Evolutionary conservation across 2,329 filamentous ascomycete species (phyloP), one percentile per base, ranked within the genome.

Genomic region (Aschersonia sp.): DNA sequence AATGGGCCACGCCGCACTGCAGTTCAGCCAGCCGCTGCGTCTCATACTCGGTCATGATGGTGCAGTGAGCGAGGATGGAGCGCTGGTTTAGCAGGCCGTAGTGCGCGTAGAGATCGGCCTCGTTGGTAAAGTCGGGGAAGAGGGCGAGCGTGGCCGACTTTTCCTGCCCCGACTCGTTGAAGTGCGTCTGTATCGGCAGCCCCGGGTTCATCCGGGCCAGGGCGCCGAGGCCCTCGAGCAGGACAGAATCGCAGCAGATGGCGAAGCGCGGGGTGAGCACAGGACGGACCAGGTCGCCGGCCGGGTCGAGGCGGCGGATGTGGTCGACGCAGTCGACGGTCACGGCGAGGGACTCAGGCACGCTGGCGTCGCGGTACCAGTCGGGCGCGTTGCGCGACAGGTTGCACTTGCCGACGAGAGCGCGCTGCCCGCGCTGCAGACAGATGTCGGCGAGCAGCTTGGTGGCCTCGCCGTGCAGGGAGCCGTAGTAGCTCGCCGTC

Each of bases 41-140:
- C 58, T 84, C 81, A 32, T 73, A 66, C 3, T 76, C 70, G 5
- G 65, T 70, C 62, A 83, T 73, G 56, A 76, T 71, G 48, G 77
- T 83, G 61, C 79, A 83, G 56, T 84, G 81, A 0, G 81, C 81
- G 0, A 84, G 70, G 48, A 84, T 81, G 0, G 74, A 72, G 7
- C 74, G 69, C 4, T 62, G 51, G 1, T 64, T 72, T 5, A 85
- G 64, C 4, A 84, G 61, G 0, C 70, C 70, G 49, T 71, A 79
- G 52, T 66, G 58, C 8, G 66, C 62, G 54, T 83, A 84, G 4
- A 84, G 62, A 47, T 81, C 76, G 0, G 70, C 74, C 58, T 83
- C 79, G 47, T 67, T 76, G 2, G 56, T 53, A 45, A 77, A 77
- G 1, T 67, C 59, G 0, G 77, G 76, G 53, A 81, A 83, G 2